These are phyloP conservation scores for Fragaria nilgerrensis DNA, from an alignment of 306 rosid species.

Conservation along the genomic window DNA sequence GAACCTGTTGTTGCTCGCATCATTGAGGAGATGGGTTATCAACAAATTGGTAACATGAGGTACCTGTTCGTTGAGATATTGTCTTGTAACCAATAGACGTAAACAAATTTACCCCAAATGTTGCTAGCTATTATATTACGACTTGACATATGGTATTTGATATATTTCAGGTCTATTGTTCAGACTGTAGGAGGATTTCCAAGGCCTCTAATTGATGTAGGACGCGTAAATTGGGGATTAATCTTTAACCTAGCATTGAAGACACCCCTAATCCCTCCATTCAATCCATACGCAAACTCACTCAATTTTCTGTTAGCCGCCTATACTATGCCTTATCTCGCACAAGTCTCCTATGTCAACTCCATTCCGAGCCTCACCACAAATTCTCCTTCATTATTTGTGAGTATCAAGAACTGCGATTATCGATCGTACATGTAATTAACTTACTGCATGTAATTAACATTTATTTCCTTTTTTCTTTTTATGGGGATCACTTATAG, in stretches of 20 bases:
- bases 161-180: not conserved
- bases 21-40: conserved; percentile 22
- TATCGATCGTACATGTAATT: too few species aligned
- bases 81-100: too few species aligned
- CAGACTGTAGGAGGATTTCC: conserved; percentile 20
- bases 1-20: conserved; percentile 1
- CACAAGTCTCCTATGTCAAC: conserved; percentile 19
- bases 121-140: not conserved
- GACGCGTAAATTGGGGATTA: conserved; percentile 9
- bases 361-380: conserved; percentile 11
- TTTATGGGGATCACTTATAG: not conserved
- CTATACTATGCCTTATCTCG: conserved; percentile 25
- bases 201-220: conserved; percentile 20
- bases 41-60: conserved; percentile 34
- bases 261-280: conserved; percentile 17
- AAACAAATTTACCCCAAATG: not conserved
- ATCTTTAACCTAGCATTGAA: conserved; percentile 13
- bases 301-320: conserved; percentile 18
- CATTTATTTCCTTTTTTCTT: too few species aligned
- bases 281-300: conserved; percentile 28
- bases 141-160: not conserved
- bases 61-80: not conserved
- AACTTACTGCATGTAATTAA: too few species aligned
- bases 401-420: not conserved
- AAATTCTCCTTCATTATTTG: not conserved